Base-by-base conservation (phyloP, 176 grass and related monocot species). In the Calamus simplicifolius region DNA sequence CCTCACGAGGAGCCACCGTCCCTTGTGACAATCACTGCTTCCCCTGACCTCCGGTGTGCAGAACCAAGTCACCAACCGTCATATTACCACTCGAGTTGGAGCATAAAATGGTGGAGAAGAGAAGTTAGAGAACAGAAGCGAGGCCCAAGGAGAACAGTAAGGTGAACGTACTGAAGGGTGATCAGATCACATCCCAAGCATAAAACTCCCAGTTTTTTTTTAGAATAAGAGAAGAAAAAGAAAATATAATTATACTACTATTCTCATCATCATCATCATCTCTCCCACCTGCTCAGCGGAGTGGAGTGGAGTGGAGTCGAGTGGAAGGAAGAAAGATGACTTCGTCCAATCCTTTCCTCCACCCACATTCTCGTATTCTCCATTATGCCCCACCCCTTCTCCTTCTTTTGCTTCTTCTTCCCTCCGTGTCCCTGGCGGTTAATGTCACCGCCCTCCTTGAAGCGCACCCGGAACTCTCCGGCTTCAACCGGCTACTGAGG, bases 391-490 rank as follows among this genome's bases (percentile, higher is more conserved):
- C 79, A 27, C 29, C 58, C 62, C 1, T 51, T 31, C 18, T 76
- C 16, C 0, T 64, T 29, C 62, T 82, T 15, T 43, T 82, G 18
- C 52, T 64, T 5, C 61, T 35, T 48, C 54, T 82, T 51, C 71
- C 85, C 58, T 56, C 58, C 8, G 69, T 51, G 4, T 71, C 72
- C 13, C 54, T 52, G 0, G 84, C 61, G 23, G 73, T 85, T 60
- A 78, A 91, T 69, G 81, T 97, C 54, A 91, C 87, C 65, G 58
- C 84, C 5, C 75, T 91, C 62, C 93, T 98, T 52, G 72, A 75
- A 6, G 74, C 72, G 19, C 82, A 85, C 76, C 73, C 81, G 58
- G 59, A 82, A 57, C 75, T 88, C 73, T 56, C 79, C 18, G 84
- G 70, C 59, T 98, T 98, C 54, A 67, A 66, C 29, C 81, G 80